Conservation (phyloP, 345 rosid genomes). For the Aurinia saxatilis region DNA sequence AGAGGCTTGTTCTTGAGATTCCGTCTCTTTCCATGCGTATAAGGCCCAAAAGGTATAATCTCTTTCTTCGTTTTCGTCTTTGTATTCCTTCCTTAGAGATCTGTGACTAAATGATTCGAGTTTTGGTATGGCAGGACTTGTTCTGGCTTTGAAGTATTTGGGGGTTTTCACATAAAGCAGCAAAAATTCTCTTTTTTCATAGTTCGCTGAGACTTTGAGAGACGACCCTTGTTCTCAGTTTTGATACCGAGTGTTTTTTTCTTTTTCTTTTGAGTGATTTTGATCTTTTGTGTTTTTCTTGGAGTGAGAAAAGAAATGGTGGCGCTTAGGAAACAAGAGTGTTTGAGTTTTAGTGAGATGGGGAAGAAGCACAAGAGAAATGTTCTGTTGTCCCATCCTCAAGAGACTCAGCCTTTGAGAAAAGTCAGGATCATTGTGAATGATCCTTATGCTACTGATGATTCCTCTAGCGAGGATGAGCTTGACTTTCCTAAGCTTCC, state of each 20-base stretch:
- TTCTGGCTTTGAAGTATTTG: constrained; percentile 71
- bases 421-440: constrained; percentile 57
- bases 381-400: background rate
- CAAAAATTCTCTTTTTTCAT: constrained; percentile 36
- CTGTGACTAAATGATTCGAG: constrained; percentile 7
- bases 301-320: constrained; percentile 36
- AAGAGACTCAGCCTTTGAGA: constrained; percentile 30
- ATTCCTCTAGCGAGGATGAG: constrained; percentile 85
- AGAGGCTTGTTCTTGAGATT: constrained; percentile 44
- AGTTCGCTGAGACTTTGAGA: constrained; percentile 59
- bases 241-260: constrained; percentile 6
- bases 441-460: constrained; percentile 92
- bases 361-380: constrained; percentile 17
- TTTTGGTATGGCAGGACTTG: constrained; percentile 52
- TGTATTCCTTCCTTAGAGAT: background rate
- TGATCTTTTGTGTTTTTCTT: no score
- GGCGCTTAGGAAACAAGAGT: constrained; percentile 23
- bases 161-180: constrained; percentile 64
- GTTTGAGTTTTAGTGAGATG: constrained; percentile 27
- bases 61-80: background rate
- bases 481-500: constrained; percentile 1
- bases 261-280: constrained; percentile 16
- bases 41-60: constrained; percentile 59
- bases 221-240: constrained; percentile 31
- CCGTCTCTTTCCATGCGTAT: constrained; percentile 89